Evolutionary conservation across 345 rosid genomes (phyloP), one percentile per base, ranked within the genome.

Genomic region (Euphorbia tirucalli): DNA sequence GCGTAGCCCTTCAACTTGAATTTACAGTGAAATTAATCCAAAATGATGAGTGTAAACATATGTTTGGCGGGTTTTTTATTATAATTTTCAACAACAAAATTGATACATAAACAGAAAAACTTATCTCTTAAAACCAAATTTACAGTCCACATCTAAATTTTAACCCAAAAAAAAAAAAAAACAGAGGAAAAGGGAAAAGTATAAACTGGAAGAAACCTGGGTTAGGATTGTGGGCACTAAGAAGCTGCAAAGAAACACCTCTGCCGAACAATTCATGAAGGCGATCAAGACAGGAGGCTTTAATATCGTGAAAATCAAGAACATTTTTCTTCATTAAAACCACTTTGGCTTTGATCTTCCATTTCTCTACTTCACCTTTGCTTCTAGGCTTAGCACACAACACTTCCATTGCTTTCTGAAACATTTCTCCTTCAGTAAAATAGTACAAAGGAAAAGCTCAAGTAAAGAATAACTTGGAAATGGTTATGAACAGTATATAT

Each of bases 291-390:
- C 81, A 56, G 14, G 95, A 91, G 73, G 97, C 90, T 66, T 80
- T 79, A n/a, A 79, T 48, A 68, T 91, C 95, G 67, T 65, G 70
- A 65, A 91, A 77, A 74, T 91, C 97, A 58, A 91, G 61, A 49
- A 87, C 66, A 57, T 91, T 89, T 81, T 89, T 91, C 82, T 88
- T 89, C 97, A 91, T 91, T 68, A 89, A 76, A 55, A 85, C 76
- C 3, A 88, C 88, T 52, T 77, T 83, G 65, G 90, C 95, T 54
- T 70, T 68, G 52, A 89, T 81, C 83, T 79, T 86, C 82, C 55
- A 61, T 39, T 9, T 68, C 43, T 41, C 78, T 49, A 37, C 71
- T 65, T 74, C 79, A 48, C 75, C 1, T 24, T 19, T 67, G 37
- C 68, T 48, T 67, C 74, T 80, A 9, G 85, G 81, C 32, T 65